phyloP scores from a whole-genome alignment of 2,329 filamentous ascomycete species.

The Colletotrichum tofieldiae region DNA sequence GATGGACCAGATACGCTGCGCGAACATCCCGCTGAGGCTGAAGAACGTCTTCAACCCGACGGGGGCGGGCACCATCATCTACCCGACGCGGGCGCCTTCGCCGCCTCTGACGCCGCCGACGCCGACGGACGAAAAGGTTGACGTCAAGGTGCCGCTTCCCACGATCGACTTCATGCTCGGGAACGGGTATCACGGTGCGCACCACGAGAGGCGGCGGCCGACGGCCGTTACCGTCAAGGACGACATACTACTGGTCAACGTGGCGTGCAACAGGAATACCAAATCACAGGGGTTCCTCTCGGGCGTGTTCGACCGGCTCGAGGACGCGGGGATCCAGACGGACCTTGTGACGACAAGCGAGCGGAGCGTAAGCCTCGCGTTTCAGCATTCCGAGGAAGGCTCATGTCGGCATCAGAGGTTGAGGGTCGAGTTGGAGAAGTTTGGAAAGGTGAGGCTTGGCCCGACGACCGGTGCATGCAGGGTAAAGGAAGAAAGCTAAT shows the following conservation, averaged over 20 bases:
- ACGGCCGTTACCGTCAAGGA: constrained; percentile 98
- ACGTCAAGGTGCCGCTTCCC: constrained; percentile 62
- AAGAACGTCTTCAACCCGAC: constrained; percentile 92
- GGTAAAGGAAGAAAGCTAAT: background rate
- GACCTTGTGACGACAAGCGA: constrained; percentile 97
- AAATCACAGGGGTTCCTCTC: constrained; percentile 97
- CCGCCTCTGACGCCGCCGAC: constrained; percentile 71
- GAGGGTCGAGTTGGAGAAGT: constrained; percentile 81
- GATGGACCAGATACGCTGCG: constrained; percentile 95
- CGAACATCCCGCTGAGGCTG: constrained; percentile 87
- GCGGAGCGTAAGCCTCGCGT: constrained; percentile 96
- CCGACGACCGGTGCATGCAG: constrained; percentile 57
- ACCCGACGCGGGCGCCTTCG: constrained; percentile 77
- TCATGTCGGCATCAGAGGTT: constrained; percentile 76
- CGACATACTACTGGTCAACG: constrained; percentile 95
- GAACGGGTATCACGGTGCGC: constrained; percentile 23
- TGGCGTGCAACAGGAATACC: constrained; percentile 97
- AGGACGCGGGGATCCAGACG: constrained; percentile 88
- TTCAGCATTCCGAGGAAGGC: constrained; percentile 82
- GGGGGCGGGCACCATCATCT: constrained; percentile 83
- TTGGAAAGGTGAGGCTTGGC: constrained; percentile 87
- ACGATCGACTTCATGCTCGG: constrained; percentile 34
- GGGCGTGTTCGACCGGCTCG: constrained; percentile 92
- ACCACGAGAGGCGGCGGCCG: constrained; percentile 69
- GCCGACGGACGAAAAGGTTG: constrained; percentile 54